These are phyloP conservation scores for Alternaria brassicicola DNA, from an alignment of 2,329 filamentous ascomycete species.

Conservation along the genomic window DNA sequence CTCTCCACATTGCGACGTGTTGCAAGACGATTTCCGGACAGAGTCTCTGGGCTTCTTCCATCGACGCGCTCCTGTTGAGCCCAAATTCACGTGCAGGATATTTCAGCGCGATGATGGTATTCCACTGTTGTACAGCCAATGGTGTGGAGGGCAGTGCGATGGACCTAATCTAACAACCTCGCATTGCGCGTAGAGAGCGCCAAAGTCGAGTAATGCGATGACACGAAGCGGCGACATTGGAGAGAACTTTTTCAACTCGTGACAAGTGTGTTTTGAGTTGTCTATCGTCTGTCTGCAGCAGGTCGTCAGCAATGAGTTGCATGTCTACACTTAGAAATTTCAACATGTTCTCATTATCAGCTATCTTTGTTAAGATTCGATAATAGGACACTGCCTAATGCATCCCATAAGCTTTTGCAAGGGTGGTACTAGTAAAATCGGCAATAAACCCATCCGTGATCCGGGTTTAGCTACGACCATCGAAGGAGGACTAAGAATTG, in stretches of 20 bases:
- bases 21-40: conserved; percentile 85
- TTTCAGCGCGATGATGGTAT: conserved; percentile 93
- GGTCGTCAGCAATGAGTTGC: not conserved
- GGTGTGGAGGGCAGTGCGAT: conserved; percentile 73
- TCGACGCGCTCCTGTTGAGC: conserved; percentile 77
- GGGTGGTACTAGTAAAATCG: not conserved
- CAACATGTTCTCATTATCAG: not conserved
- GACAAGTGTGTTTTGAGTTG: not conserved
- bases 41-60: conserved; percentile 80
- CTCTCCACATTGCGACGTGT: conserved; percentile 94
- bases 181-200: conserved; percentile 94
- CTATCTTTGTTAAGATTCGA: not conserved
- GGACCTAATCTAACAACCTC: conserved; percentile 86
- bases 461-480: not conserved
- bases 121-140: conserved; percentile 93
- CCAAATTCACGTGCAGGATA: conserved; percentile 86
- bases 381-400: not conserved
- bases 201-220: conserved; percentile 89
- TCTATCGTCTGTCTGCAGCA: not conserved
- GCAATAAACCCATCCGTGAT: too few species aligned
- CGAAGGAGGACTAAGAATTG: too few species aligned
- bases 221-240: conserved; percentile 73
- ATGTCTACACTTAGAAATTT: not conserved
- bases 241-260: not conserved
- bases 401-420: not conserved